Conservation (phyloP, 75 land plant species). For the Picea glauca region DNA sequence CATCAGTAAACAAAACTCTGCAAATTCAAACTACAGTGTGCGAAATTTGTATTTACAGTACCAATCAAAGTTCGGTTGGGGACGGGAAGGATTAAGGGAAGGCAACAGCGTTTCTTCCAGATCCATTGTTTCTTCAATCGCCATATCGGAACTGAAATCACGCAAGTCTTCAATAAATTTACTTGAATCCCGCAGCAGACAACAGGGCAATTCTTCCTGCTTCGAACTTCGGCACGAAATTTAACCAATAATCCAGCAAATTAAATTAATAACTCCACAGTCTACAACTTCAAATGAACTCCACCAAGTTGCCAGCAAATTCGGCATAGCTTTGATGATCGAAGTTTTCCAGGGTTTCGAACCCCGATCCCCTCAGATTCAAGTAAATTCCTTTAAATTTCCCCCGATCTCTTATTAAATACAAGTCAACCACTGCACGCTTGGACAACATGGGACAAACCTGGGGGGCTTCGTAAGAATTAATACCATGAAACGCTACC, state of each 20-base stretch:
- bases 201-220: neutral
- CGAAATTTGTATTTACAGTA: neutral
- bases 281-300: neutral
- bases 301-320: neutral
- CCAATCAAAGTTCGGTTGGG: neutral
- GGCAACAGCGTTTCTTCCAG: neutral
- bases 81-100: conserved; percentile 1
- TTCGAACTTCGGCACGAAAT: neutral
- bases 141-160: neutral
- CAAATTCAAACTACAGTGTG: no score
- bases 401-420: neutral
- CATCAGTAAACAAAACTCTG: no score
- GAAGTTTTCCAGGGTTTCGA: neutral
- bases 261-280: neutral
- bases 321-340: no score
- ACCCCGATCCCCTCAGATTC: neutral
- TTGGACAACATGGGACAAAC: neutral
- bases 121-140: conserved; percentile 4
- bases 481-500: no score
- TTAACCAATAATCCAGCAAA: neutral
- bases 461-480: neutral
- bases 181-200: neutral
- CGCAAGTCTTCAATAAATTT: neutral
- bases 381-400: neutral
- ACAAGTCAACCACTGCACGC: neutral